Base-by-base conservation (phyloP, 148 eudicot genomes). In the Pouteria glomerata region DNA sequence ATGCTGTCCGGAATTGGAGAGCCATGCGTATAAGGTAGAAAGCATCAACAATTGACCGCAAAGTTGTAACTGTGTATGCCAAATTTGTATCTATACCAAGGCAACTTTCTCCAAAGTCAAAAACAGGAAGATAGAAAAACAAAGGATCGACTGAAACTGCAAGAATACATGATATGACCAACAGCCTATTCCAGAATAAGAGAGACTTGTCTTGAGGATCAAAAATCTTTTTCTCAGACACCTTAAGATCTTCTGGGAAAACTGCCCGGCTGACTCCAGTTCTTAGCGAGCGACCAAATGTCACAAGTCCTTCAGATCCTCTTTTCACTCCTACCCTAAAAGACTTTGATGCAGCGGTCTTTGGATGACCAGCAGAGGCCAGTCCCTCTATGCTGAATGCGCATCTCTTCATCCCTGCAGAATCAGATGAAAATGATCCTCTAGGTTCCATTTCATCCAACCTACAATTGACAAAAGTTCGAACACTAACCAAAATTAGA, bases 201-300 rank as follows among this genome's bases (percentile, higher is more conserved):
- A 87, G 89, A 56, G 69, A 71, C 70, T 81, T 87, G 81, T 87
- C 91, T 78, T 85, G 91, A 68, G 91, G 91, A 72, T 87, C 91
- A 76, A 83, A 85, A 63, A 87, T 83, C 73, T 79, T 85, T 23
- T 61, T 70, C 23, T 83, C 80, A 8, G 89, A 81, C 67, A 81
- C 87, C 69, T 71, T 79, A 18, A 87, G 85, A 64, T 87, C 91
- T 76, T 87, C 91, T 47, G 91, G 91, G 60, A 87, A 81, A 24
- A 81, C 86, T 67, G 83, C 87, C 34, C 75, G 57, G 45, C 78
- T 76, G 27, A 87, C 85, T 50, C 81, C 84, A 35, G 82, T 63
- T 73, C 63, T 85, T 15, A 87, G 59, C 8, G 91, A 78, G 41
- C 78, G 75, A 16, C 91, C 86, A 44, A 87, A 33, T 29, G 77